phyloP scores from a whole-genome alignment of 2,329 filamentous ascomycete species.

The Apiospora rasikravindrae region DNA sequence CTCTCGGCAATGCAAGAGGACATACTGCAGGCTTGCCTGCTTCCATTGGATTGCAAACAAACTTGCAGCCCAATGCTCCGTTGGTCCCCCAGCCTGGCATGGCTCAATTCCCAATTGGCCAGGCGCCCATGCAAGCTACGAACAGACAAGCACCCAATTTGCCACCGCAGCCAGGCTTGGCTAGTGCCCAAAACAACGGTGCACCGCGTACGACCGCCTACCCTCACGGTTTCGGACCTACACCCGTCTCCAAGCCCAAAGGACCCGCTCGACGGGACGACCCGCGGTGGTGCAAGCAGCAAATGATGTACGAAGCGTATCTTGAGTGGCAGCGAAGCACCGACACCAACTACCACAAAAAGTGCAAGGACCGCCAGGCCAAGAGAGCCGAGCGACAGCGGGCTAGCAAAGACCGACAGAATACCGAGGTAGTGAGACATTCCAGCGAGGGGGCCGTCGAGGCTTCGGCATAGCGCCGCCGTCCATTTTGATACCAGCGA shows the following conservation, averaged over 20 bases:
- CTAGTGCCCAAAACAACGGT: background rate
- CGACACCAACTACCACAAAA: conserved; percentile 32
- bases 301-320: conserved; percentile 38
- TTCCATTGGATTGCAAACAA: background rate
- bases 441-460: background rate
- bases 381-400: conserved; percentile 31
- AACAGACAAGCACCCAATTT: background rate
- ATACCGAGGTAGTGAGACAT: background rate
- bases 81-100: background rate
- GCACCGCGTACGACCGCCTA: conserved; percentile 19
- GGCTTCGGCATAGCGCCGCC: background rate
- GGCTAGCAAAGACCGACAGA: background rate
- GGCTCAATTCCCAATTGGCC: background rate
- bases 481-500: background rate
- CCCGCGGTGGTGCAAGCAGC: conserved; percentile 27
- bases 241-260: conserved; percentile 39
- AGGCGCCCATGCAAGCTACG: background rate
- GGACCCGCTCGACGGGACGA: conserved; percentile 32
- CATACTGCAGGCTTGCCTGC: background rate
- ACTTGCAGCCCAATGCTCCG: background rate
- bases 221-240: conserved; percentile 36
- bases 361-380: conserved; percentile 37
- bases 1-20: background rate
- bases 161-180: background rate
- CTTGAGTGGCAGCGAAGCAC: conserved; percentile 35